Evolutionary conservation across 805 yeast genomes (phyloP).

Genomic region (Ogataea nakhonphanomensis): DNA sequence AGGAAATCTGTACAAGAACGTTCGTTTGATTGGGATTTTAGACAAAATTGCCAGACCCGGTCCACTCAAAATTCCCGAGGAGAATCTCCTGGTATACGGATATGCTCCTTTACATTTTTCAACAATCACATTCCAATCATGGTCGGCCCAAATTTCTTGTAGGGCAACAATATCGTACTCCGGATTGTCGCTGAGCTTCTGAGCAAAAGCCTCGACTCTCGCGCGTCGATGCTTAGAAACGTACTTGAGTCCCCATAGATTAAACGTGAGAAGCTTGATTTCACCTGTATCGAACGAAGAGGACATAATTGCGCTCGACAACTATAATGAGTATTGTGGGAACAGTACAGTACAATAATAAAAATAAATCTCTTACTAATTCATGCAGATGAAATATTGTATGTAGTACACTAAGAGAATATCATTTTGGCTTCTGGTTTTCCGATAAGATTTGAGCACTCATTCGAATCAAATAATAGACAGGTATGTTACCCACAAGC

Average conservation of each 20-base stretch:
- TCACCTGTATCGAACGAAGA: conserved; percentile 4
- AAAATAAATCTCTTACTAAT: no score
- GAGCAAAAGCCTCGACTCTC: conserved; percentile 73
- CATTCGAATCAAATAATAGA: conserved; percentile 15
- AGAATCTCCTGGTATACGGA: conserved; percentile 68
- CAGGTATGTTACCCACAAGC: conserved; percentile 11
- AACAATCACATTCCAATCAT: conserved; percentile 72
- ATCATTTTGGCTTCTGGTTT: conserved; percentile 1
- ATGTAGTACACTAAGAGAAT: neutral
- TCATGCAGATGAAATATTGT: neutral
- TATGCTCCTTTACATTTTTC: conserved; percentile 41
- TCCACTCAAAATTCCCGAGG: conserved; percentile 83
- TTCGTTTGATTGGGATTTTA: conserved; percentile 73
- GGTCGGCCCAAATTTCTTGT: conserved; percentile 92
- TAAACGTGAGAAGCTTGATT: conserved; percentile 60
- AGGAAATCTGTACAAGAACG: conserved; percentile 81
- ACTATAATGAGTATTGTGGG: no score
- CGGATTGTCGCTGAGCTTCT: conserved; percentile 46
- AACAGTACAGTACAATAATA: no score
- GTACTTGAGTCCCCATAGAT: conserved; percentile 86
- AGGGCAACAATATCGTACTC: conserved; percentile 81
- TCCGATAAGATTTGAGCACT: conserved; percentile 19
- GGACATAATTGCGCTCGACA: neutral
- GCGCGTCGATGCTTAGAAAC: conserved; percentile 68
- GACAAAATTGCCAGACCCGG: conserved; percentile 90